A percentile compares a stretch with the other conserved stretches of the same genome.
Conservation (phyloP, 306 rosid genomes). For the Pyrus bretschneideri region DNA sequence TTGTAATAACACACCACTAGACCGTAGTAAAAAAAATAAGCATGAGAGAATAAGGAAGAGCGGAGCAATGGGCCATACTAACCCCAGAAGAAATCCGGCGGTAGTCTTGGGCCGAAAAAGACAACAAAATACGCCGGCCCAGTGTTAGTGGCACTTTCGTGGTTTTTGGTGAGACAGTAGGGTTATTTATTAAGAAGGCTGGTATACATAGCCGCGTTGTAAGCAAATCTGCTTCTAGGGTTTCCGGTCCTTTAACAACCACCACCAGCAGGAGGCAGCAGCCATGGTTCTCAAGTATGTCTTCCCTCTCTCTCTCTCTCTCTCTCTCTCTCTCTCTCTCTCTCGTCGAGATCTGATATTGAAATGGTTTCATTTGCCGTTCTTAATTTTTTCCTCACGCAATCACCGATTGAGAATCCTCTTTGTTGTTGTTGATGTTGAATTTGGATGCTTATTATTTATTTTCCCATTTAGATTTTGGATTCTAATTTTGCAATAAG, state of each 20-base stretch:
- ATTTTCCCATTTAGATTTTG: not conserved
- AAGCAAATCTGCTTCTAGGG: conserved; percentile 22
- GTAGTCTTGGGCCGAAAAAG: not conserved
- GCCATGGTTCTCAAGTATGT: conserved; percentile 82
- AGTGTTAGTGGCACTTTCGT: conserved; percentile 15
- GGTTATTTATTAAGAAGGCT: conserved; percentile 1
- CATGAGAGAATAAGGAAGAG: not conserved
- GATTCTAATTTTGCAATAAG: not conserved
- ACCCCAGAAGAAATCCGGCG: too few species aligned
- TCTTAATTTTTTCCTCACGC: not conserved
- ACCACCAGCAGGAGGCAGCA: conserved; percentile 5
- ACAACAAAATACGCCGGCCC: not conserved
- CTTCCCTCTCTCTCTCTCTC: too few species aligned
- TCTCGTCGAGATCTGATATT: not conserved
- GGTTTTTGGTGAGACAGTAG: not conserved
- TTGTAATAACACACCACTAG: too few species aligned
- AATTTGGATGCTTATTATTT: not conserved
- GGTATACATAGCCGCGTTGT: conserved; percentile 14
- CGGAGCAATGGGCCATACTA: not conserved
- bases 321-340: not conserved
- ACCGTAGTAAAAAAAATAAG: too few species aligned
- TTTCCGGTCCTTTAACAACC: conserved; percentile 11
- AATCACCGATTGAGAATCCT: not conserved
- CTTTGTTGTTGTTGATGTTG: not conserved
- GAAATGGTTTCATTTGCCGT: not conserved